A percentile compares a stretch with the other conserved stretches of the same genome.
Conservation (phyloP, 106 monocot genomes). For the Dioscorea zingiberensis region DNA sequence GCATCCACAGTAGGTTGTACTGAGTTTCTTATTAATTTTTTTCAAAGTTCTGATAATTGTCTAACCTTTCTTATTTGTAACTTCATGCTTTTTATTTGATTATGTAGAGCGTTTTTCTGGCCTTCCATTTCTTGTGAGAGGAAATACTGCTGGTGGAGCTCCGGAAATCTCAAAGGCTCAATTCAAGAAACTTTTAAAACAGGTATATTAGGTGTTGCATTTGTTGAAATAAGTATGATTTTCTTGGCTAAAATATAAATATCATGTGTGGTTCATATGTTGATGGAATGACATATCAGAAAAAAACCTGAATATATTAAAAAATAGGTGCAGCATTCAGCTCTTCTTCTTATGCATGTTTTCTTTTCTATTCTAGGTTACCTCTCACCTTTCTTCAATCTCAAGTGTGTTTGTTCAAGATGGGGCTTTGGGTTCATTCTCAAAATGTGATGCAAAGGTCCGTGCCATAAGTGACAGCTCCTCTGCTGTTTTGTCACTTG, state of each 20-base stretch:
- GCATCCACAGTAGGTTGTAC: constrained; percentile 38
- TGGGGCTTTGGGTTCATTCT: constrained; percentile 63
- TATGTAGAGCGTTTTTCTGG: constrained; percentile 43
- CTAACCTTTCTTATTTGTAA: background rate
- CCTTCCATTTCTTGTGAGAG: constrained; percentile 63
- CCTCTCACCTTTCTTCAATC: constrained; percentile 75
- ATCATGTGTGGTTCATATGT: too few relatives aligned
- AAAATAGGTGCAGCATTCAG: too few relatives aligned
- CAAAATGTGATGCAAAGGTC: constrained; percentile 84
- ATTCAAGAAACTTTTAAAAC: constrained; percentile 80
- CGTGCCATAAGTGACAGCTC: constrained; percentile 88
- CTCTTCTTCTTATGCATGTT: background rate
- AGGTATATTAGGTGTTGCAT: too few relatives aligned
- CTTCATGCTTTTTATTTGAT: background rate
- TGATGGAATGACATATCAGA: too few relatives aligned
- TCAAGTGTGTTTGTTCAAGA: constrained; percentile 86
- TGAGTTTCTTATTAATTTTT: background rate
- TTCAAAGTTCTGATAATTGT: constrained; percentile 1
- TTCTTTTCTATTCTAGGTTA: constrained; percentile 54
- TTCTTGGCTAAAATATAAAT: too few relatives aligned
- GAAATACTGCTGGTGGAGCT: constrained; percentile 44
- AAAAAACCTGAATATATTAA: too few relatives aligned
- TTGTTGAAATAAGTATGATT: too few relatives aligned
- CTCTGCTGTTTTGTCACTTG: constrained; percentile 52
- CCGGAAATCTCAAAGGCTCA: constrained; percentile 68